Evolutionary conservation across 768 basidiomycete genomes (phyloP).

Genomic region (Cystoderma amianthinum): DNA sequence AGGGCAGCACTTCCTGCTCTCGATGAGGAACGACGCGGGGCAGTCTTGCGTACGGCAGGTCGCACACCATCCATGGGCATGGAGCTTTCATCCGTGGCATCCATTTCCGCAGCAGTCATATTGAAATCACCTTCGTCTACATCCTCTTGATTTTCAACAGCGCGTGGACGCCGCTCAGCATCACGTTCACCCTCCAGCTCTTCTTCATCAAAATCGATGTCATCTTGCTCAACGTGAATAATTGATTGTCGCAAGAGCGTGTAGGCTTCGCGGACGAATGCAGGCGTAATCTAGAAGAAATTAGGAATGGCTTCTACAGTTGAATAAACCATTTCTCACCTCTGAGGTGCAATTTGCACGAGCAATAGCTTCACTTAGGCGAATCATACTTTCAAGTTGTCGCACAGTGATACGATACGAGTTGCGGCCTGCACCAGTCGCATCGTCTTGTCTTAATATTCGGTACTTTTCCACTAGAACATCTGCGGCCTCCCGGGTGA

Average conservation of each 20-base stretch:
- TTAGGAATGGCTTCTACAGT: neutral
- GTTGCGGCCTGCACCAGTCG: slow-evolving; percentile 79
- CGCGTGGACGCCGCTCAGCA: slow-evolving; percentile 25
- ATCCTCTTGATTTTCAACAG: slow-evolving; percentile 19
- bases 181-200: slow-evolving; percentile 55
- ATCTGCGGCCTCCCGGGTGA: slow-evolving; percentile 89
- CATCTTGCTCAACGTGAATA: slow-evolving; percentile 98
- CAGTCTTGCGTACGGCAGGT: slow-evolving; percentile 18
- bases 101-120: slow-evolving; percentile 57
- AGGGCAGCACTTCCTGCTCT: slow-evolving; percentile 29
- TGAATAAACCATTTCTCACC: too few species aligned
- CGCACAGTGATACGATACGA: slow-evolving; percentile 97
- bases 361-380: slow-evolving; percentile 94
- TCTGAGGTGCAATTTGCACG: slow-evolving; percentile 95
- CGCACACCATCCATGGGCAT: slow-evolving; percentile 21
- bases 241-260: slow-evolving; percentile 92
- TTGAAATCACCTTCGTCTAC: slow-evolving; percentile 41
- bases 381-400: slow-evolving; percentile 98
- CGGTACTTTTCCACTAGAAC: slow-evolving; percentile 95
- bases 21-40: slow-evolving; percentile 26
- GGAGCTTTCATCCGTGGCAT: slow-evolving; percentile 45
- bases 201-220: slow-evolving; percentile 95
- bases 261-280: slow-evolving; percentile 94
- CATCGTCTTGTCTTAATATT: slow-evolving; percentile 86
- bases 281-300: slow-evolving; percentile 71